Conservation (phyloP, 306 rosid species). For the Prunus campanulata region DNA sequence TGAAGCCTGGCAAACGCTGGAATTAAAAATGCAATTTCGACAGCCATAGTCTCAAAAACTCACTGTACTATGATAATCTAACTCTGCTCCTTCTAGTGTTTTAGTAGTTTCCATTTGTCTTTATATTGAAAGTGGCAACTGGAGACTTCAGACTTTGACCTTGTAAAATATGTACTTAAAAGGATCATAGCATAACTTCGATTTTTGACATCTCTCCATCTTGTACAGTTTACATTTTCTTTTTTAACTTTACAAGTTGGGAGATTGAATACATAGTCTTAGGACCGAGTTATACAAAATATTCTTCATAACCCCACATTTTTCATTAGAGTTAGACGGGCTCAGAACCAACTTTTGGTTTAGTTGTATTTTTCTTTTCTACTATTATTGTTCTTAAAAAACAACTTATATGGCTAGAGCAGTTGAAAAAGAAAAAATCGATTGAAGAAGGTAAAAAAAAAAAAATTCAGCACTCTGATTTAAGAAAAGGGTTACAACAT, state of each 20-base stretch:
- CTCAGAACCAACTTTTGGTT: too few species aligned
- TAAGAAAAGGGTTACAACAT: too few species aligned
- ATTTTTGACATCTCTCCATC: background rate
- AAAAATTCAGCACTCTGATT: too few species aligned
- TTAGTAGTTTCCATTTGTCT: slow-evolving; percentile 36
- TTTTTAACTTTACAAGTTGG: background rate
- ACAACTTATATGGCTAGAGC: background rate
- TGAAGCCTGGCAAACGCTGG: slow-evolving; percentile 65
- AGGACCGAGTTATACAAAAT: too few species aligned
- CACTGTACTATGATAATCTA: slow-evolving; percentile 12
- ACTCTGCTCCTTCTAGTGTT: slow-evolving; percentile 6
- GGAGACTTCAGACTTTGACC: slow-evolving; percentile 23
- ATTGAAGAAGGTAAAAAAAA: too few species aligned
- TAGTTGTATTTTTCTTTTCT: too few species aligned
- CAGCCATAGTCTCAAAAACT: slow-evolving; percentile 31
- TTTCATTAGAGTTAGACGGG: background rate
- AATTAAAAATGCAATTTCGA: slow-evolving; percentile 39
- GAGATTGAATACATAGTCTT: background rate
- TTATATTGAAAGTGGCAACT: slow-evolving; percentile 40
- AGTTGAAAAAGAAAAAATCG: too few species aligned
- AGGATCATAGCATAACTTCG: slow-evolving; percentile 8
- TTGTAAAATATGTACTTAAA: slow-evolving; percentile 27
- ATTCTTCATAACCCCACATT: too few species aligned
- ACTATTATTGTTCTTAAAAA: too few species aligned
- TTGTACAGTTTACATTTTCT: background rate